Evolutionary conservation across 2,329 filamentous ascomycete species (phyloP).

Genomic region (Pseudovirgaria hyperparasitica): DNA sequence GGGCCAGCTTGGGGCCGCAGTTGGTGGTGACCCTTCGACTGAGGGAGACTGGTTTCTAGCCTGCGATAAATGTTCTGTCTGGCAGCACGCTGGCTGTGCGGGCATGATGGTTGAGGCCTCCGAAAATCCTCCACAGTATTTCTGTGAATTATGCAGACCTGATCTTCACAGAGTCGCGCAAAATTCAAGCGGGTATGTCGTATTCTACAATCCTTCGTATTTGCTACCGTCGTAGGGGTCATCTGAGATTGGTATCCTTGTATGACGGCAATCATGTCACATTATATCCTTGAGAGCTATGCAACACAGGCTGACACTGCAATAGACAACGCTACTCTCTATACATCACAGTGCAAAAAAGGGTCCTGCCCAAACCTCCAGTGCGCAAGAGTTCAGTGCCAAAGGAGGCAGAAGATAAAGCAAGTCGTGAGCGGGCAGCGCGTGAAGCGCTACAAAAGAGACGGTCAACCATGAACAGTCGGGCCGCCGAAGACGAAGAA

Average conservation of each 20-base stretch:
- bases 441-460: conserved; percentile 59
- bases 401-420: conserved; percentile 46
- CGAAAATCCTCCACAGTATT: conserved; percentile 84
- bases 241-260: conserved; percentile 2
- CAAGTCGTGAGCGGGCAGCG: conserved; percentile 41
- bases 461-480: conserved; percentile 93
- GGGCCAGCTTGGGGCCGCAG: conserved; percentile 77
- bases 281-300: not conserved
- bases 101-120: conserved; percentile 90
- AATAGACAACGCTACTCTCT: conserved; percentile 49
- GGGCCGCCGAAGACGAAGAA: conserved; percentile 91
- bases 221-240: not conserved
- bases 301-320: not conserved
- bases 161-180: conserved; percentile 77
- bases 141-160: conserved; percentile 87
- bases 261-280: not conserved
- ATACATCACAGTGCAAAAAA: conserved; percentile 48
- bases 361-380: conserved; percentile 33
- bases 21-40: conserved; percentile 57
- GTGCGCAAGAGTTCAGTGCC: conserved; percentile 53
- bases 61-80: conserved; percentile 92
- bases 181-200: conserved; percentile 70
- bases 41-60: too few species aligned
- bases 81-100: conserved; percentile 96
- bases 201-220: conserved; percentile 8